Evolutionary conservation across 371 early-diverging fungal genomes (phyloP).

Genomic region (Saksenaea vasiformis): DNA sequence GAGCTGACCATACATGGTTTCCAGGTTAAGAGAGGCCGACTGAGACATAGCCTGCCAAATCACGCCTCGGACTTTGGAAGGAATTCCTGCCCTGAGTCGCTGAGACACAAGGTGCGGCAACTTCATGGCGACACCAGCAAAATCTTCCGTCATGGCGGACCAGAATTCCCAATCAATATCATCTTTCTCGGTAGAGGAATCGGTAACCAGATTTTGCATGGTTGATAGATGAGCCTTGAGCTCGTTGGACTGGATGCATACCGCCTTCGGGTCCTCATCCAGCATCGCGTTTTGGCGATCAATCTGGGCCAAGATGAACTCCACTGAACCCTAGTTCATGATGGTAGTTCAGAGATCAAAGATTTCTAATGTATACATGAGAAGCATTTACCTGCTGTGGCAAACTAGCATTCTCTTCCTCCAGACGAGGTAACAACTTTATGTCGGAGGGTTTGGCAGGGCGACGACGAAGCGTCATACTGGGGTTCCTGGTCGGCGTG

Average conservation of each 20-base stretch:
- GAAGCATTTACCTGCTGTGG: conserved; percentile 35
- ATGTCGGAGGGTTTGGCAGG: conserved; percentile 34
- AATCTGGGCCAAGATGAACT: conserved; percentile 55
- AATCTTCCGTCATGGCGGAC: conserved; percentile 87
- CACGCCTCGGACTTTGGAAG: conserved; percentile 83
- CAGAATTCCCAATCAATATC: conserved; percentile 91
- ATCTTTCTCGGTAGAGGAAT: conserved; percentile 23
- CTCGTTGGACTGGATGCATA: conserved; percentile 55
- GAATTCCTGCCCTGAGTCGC: conserved; percentile 83
- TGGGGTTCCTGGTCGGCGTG: conserved; percentile 43
- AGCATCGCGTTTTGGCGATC: conserved; percentile 59
- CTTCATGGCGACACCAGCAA: conserved; percentile 62
- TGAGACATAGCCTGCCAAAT: conserved; percentile 93
- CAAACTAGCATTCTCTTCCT: conserved; percentile 45
- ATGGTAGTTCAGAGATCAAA: not conserved
- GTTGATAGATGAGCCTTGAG: conserved; percentile 57
- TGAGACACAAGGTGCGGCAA: conserved; percentile 65
- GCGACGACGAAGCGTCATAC: conserved; percentile 36
- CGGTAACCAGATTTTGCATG: conserved; percentile 45
- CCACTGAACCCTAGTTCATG: conserved; percentile 39
- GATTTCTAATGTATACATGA: not conserved
- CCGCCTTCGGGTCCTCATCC: conserved; percentile 59
- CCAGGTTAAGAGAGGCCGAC: conserved; percentile 74
- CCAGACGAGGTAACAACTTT: conserved; percentile 39
- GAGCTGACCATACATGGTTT: conserved; percentile 83